These are phyloP conservation scores for Boletellus ananiceps DNA, from an alignment of 768 basidiomycete species.

Conservation along the genomic window DNA sequence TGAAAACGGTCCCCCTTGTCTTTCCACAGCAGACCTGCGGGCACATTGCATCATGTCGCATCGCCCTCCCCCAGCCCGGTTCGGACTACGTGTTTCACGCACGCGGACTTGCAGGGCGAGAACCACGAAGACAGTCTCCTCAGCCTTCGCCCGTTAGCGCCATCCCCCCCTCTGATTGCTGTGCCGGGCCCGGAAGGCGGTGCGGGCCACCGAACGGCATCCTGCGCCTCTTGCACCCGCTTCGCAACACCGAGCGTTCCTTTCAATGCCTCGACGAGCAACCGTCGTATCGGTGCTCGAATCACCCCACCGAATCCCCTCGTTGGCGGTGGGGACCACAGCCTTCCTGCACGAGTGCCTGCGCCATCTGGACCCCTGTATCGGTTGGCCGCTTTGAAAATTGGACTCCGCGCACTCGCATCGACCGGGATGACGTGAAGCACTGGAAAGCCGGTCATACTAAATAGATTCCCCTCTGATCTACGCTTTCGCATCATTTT, in stretches of 20 bases:
- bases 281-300: neutral
- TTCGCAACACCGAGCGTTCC: neutral
- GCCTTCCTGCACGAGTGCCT: slow-evolving; percentile 15
- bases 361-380: slow-evolving; percentile 3
- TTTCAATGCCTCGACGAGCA: neutral
- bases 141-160: neutral
- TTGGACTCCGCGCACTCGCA: slow-evolving; percentile 7
- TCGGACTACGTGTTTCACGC: neutral
- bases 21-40: slow-evolving; percentile 7
- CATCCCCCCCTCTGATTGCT: slow-evolving; percentile 10
- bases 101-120: neutral
- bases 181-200: slow-evolving; percentile 19
- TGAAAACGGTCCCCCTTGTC: slow-evolving; percentile 23
- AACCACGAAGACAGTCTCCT: slow-evolving; percentile 2
- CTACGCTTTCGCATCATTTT: slow-evolving; percentile 16
- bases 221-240: slow-evolving; percentile 13
- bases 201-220: slow-evolving; percentile 18
- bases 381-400: neutral
- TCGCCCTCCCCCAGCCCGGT: neutral
- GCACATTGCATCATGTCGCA: neutral
- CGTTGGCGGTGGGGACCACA: slow-evolving; percentile 20
- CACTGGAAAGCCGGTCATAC: slow-evolving; percentile 27
- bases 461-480: slow-evolving; percentile 17
- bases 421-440: slow-evolving; percentile 17
- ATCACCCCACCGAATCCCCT: slow-evolving; percentile 1